Conservation (phyloP, 2,329 filamentous ascomycete species). For the Xylariaceae sp. region DNA sequence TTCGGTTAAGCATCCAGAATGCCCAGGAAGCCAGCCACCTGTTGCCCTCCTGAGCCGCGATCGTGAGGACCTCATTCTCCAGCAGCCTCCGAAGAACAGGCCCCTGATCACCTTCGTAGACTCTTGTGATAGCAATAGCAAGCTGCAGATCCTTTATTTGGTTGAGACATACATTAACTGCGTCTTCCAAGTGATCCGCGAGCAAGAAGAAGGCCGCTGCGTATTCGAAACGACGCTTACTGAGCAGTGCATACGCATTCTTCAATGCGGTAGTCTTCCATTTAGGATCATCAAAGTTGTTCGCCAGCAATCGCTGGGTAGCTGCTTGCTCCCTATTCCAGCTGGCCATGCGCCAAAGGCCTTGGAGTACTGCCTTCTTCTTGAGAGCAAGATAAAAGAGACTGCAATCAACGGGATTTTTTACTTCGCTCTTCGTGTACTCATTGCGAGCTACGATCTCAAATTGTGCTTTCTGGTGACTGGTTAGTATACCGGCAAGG, state of each 20-base stretch:
- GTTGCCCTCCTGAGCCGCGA: conserved; percentile 78
- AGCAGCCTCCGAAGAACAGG: conserved; percentile 70
- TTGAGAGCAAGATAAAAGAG: conserved; percentile 85
- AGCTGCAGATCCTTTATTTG: conserved; percentile 87
- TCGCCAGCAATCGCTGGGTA: conserved; percentile 76
- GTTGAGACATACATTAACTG: conserved; percentile 79
- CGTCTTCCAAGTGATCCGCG: conserved; percentile 78
- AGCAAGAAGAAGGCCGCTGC: conserved; percentile 94
- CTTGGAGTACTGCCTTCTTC: conserved; percentile 87
- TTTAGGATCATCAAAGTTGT: conserved; percentile 81
- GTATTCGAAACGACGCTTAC: conserved; percentile 86
- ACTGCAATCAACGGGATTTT: conserved; percentile 86
- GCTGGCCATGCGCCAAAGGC: conserved; percentile 88
- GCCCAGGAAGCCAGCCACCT: conserved; percentile 95
- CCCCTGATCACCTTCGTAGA: conserved; percentile 82
- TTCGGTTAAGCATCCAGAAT: conserved; percentile 82
- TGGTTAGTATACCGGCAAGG: conserved; percentile 7
- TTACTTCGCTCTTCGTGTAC: conserved; percentile 81
- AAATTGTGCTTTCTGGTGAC: conserved; percentile 65
- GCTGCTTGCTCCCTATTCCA: conserved; percentile 83
- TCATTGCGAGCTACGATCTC: conserved; percentile 90
- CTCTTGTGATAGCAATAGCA: conserved; percentile 79
- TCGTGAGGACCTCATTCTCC: conserved; percentile 71
- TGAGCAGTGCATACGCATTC: conserved; percentile 92
- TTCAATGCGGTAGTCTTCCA: conserved; percentile 90